A percentile compares a stretch with the other conserved stretches of the same genome.
These are phyloP conservation scores for Penicillium frequentans DNA, from an alignment of 2,329 filamentous ascomycete species.

Conservation along the genomic window DNA sequence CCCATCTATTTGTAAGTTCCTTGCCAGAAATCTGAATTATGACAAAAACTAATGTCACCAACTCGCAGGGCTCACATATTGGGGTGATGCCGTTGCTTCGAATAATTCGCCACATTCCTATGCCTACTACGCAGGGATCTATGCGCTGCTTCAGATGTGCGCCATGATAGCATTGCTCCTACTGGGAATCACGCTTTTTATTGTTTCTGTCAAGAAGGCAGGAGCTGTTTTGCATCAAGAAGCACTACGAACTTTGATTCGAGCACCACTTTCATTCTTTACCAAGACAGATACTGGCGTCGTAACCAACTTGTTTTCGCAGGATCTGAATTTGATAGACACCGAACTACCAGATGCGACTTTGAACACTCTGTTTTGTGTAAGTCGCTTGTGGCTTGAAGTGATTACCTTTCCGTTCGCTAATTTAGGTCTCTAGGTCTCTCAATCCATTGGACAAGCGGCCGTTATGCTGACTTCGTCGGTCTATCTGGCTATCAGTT, in stretches of 20 bases:
- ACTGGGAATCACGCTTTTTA: conserved; percentile 16
- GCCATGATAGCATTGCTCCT: conserved; percentile 21
- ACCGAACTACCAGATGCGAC: conserved; percentile 32
- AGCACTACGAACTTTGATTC: conserved; percentile 18
- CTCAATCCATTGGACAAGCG: conserved; percentile 22
- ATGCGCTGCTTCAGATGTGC: conserved; percentile 27
- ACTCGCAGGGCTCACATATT: background rate
- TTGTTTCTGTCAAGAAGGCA: conserved; percentile 20
- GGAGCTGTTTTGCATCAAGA: conserved; percentile 25
- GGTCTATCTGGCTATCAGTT: conserved; percentile 25
- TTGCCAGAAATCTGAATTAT: background rate
- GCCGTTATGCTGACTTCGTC: conserved; percentile 25
- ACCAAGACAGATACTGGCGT: conserved; percentile 46
- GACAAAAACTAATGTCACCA: background rate
- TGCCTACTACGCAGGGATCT: conserved; percentile 27
- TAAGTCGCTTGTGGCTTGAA: background rate
- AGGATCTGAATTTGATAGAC: conserved; percentile 51
- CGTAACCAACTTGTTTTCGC: conserved; percentile 50
- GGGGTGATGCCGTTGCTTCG: background rate
- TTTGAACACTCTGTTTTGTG: background rate
- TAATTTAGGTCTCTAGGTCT: conserved; percentile 18
- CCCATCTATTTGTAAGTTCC: conserved; percentile 25
- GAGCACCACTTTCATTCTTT: conserved; percentile 46
- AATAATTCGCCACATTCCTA: conserved; percentile 18
- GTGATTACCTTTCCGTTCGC: background rate